These are phyloP conservation scores for Solanum chacoense DNA, from an alignment of 305 asterid species.

Conservation along the genomic window DNA sequence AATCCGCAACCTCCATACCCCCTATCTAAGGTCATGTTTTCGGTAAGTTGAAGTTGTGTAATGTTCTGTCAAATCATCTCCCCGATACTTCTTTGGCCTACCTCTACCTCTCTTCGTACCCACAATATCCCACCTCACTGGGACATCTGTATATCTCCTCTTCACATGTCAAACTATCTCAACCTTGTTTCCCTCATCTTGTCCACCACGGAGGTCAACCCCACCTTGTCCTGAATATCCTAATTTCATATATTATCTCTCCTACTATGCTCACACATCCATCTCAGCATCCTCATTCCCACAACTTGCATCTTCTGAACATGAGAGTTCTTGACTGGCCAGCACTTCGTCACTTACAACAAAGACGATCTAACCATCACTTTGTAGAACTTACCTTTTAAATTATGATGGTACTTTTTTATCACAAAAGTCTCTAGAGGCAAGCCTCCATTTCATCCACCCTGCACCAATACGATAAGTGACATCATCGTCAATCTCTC, in stretches of 20 bases:
- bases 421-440: not conserved
- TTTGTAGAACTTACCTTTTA: not conserved
- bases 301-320: not conserved
- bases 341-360: not conserved
- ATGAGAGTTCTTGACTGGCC: not conserved
- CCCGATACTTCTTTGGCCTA: not conserved
- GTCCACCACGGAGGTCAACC: not conserved
- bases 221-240: not conserved
- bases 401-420: not conserved
- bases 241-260: not conserved
- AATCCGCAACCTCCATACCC: not conserved
- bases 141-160: not conserved
- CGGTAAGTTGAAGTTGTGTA: not conserved
- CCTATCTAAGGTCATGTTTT: not conserved
- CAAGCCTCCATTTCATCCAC: not conserved
- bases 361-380: not conserved
- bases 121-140: not conserved
- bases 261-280: not conserved
- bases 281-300: not conserved
- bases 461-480: not conserved
- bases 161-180: not conserved
- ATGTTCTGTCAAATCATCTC: not conserved
- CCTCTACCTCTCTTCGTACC: not conserved
- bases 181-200: not conserved
- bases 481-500: not conserved